Evolutionary conservation across 2,329 filamentous ascomycete genomes (phyloP).

Genomic region (Botrytis tulipae): DNA sequence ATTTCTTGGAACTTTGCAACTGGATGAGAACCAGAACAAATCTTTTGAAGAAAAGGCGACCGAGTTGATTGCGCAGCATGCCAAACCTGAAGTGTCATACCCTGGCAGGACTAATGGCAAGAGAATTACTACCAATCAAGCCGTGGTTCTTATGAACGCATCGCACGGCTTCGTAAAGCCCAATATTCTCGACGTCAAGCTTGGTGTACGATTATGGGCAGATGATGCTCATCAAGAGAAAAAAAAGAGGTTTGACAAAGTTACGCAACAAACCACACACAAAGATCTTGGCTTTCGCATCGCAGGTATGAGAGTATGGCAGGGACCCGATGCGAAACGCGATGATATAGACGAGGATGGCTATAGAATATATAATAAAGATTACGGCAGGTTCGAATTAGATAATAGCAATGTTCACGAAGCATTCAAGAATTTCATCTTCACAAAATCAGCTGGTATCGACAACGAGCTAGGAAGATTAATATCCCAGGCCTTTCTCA

Average conservation of each 20-base stretch:
- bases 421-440: conserved; percentile 57
- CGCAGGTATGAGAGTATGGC: conserved; percentile 63
- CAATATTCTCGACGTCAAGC: conserved; percentile 91
- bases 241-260: conserved; percentile 58
- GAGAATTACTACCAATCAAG: conserved; percentile 70
- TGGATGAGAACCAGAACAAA: conserved; percentile 56
- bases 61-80: conserved; percentile 35
- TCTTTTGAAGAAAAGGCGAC: conserved; percentile 52
- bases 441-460: conserved; percentile 57
- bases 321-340: conserved; percentile 53
- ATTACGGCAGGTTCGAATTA: conserved; percentile 56
- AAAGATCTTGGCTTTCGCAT: conserved; percentile 60
- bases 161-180: conserved; percentile 77
- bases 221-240: conserved; percentile 64
- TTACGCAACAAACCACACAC: conserved; percentile 59
- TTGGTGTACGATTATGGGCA: conserved; percentile 83
- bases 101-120: conserved; percentile 30
- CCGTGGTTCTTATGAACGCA: conserved; percentile 83
- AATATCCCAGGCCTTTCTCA: conserved; percentile 53
- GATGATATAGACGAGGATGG: conserved; percentile 52
- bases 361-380: conserved; percentile 62
- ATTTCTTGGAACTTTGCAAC: conserved; percentile 75
- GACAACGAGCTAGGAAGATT: conserved; percentile 56
- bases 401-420: conserved; percentile 54
- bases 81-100: conserved; percentile 32